A percentile compares a stretch with the other conserved stretches of the same genome.
Conservation (phyloP, 257 asterid genomes). For the Petunia secreta region DNA sequence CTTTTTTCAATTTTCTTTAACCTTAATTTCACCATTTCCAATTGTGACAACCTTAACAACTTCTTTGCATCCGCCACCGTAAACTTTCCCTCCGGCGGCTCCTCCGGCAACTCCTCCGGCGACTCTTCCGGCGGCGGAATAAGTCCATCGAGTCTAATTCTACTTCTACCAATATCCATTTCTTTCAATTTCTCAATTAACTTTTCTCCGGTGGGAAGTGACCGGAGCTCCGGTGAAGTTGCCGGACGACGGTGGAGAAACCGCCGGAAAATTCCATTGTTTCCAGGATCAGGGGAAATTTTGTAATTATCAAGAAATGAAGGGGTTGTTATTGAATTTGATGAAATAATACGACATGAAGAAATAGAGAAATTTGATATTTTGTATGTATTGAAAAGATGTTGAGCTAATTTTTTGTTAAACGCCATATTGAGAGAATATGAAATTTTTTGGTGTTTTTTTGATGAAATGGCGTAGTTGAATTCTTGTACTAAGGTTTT, state of each 20-base stretch:
- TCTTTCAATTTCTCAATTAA: slow-evolving; percentile 25
- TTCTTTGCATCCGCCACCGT: slow-evolving; percentile 28
- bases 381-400: slow-evolving; percentile 18
- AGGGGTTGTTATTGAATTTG: neutral
- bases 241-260: slow-evolving; percentile 22
- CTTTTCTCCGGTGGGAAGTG: slow-evolving; percentile 16
- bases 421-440: slow-evolving; percentile 20
- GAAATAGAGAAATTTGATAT: slow-evolving; percentile 6
- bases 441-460: neutral
- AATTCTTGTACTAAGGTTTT: too few species aligned
- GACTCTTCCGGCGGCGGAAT: slow-evolving; percentile 9
- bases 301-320: slow-evolving; percentile 18
- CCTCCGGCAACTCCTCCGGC: neutral
- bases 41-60: slow-evolving; percentile 23
- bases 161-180: slow-evolving; percentile 9
- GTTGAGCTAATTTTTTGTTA: neutral
- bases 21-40: slow-evolving; percentile 32
- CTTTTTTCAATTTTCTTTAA: slow-evolving; percentile 19
- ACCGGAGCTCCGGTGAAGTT: neutral
- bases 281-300: slow-evolving; percentile 17
- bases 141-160: slow-evolving; percentile 31
- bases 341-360: slow-evolving; percentile 14
- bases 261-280: slow-evolving; percentile 13
- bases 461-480: neutral
- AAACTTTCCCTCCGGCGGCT: neutral